Conservation (phyloP, 176 grass and related monocot genomes). For the Musa troglodytarum region DNA sequence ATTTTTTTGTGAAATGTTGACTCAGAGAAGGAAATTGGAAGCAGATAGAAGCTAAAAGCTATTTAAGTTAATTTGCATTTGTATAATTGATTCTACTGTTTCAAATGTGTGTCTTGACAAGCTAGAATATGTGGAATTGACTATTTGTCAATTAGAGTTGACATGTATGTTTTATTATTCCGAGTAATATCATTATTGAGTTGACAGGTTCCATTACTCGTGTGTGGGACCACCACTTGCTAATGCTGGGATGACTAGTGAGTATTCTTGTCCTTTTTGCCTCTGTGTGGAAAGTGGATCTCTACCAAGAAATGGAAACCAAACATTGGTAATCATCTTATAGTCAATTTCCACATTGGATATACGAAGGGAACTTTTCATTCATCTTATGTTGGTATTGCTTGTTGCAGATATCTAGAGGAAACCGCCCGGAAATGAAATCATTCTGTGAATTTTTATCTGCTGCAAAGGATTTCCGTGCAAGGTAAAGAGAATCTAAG, state of each 20-base stretch:
- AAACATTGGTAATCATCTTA: constrained; percentile 42
- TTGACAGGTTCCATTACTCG: constrained; percentile 63
- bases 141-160: background rate
- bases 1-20: no score
- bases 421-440: constrained; percentile 39
- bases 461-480: constrained; percentile 41
- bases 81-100: no score
- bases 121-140: background rate
- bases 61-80: no score
- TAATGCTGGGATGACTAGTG: constrained; percentile 24
- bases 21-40: no score
- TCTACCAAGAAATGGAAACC: constrained; percentile 37
- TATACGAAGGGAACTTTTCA: constrained; percentile 10
- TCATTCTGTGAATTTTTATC: constrained; percentile 43
- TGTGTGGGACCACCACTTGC: constrained; percentile 35
- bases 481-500: constrained; percentile 36
- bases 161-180: constrained; percentile 16
- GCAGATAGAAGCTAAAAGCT: no score
- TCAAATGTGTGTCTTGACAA: background rate
- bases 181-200: constrained; percentile 26
- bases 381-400: constrained; percentile 21
- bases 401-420: constrained; percentile 55
- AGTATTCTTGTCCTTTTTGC: constrained; percentile 53
- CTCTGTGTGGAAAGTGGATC: constrained; percentile 53
- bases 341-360: background rate